phyloP scores from a whole-genome alignment of 805 yeast species.

The Candida boleticola region DNA sequence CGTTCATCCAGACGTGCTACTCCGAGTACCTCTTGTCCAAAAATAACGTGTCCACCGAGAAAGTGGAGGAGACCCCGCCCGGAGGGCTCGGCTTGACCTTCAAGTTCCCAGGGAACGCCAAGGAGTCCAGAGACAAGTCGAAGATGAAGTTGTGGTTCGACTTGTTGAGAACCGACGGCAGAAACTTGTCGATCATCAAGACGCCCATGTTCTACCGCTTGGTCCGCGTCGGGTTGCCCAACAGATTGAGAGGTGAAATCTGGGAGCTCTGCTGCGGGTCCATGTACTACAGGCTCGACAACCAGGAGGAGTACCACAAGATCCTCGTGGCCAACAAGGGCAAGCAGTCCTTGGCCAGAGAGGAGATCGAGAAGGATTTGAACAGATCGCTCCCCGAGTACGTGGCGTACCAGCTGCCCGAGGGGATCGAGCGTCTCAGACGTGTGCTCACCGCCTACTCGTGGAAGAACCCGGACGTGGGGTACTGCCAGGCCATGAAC shows the following conservation, averaged over 20 bases:
- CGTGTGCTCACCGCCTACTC: constrained; percentile 91
- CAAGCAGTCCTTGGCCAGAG: constrained; percentile 77
- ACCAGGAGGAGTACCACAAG: constrained; percentile 56
- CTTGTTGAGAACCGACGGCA: constrained; percentile 77
- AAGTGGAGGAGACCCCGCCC: constrained; percentile 53
- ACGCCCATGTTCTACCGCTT: constrained; percentile 79
- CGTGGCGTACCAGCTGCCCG: constrained; percentile 83
- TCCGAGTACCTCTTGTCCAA: constrained; percentile 79
- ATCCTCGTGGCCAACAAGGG: constrained; percentile 61
- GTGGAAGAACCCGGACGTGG: constrained; percentile 96
- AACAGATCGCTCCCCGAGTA: constrained; percentile 95
- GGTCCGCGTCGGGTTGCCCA: constrained; percentile 91
- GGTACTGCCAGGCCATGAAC: constrained; percentile 99
- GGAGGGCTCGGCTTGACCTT: constrained; percentile 87
- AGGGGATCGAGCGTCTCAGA: constrained; percentile 82
- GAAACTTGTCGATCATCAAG: constrained; percentile 72
- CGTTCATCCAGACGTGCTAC: constrained; percentile 69
- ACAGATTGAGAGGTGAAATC: constrained; percentile 87
- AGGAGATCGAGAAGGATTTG: constrained; percentile 94
- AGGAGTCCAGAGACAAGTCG: constrained; percentile 71
- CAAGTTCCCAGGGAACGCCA: constrained; percentile 88
- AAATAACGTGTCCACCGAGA: constrained; percentile 45
- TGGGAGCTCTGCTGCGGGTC: constrained; percentile 95
- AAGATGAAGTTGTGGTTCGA: constrained; percentile 95
- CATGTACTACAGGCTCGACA: constrained; percentile 65